Evolutionary conservation across 2,329 filamentous ascomycete species (phyloP).

Genomic region (Arthrobotrys entomopaga): DNA sequence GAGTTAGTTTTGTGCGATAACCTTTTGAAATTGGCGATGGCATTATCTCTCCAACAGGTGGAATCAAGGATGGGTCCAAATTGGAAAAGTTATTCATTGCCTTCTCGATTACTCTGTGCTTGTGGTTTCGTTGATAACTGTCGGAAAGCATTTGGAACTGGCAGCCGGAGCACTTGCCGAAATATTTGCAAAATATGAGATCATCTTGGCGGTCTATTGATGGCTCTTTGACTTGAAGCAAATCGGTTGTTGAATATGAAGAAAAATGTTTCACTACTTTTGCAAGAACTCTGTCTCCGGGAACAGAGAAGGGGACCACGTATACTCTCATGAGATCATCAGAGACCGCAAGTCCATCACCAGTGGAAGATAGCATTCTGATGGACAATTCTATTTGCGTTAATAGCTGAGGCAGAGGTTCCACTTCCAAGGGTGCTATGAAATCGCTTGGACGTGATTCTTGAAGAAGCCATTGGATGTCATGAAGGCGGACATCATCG

Average conservation of each 20-base stretch:
- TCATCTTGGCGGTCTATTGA: slow-evolving; percentile 80
- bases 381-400: slow-evolving; percentile 85
- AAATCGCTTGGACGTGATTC: neutral
- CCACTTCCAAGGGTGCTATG: slow-evolving; percentile 61
- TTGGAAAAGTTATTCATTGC: slow-evolving; percentile 92
- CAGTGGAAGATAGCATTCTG: slow-evolving; percentile 84
- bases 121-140: slow-evolving; percentile 82
- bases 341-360: slow-evolving; percentile 85
- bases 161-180: slow-evolving; percentile 85
- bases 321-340: slow-evolving; percentile 76
- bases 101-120: slow-evolving; percentile 86
- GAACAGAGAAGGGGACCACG: slow-evolving; percentile 86
- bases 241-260: slow-evolving; percentile 81
- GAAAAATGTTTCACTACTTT: slow-evolving; percentile 80
- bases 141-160: slow-evolving; percentile 98
- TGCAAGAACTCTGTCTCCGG: slow-evolving; percentile 81
- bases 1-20: slow-evolving; percentile 96
- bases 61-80: slow-evolving; percentile 78
- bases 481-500: slow-evolving; percentile 33
- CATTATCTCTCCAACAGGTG: slow-evolving; percentile 82
- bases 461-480: slow-evolving; percentile 27
- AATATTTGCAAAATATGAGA: slow-evolving; percentile 85
- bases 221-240: slow-evolving; percentile 78
- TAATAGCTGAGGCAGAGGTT: slow-evolving; percentile 68
- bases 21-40: slow-evolving; percentile 89